A percentile compares a stretch with the other conserved stretches of the same genome.
Conservation (phyloP, 768 basidiomycete genomes). For the Tephrocybe sp. region DNA sequence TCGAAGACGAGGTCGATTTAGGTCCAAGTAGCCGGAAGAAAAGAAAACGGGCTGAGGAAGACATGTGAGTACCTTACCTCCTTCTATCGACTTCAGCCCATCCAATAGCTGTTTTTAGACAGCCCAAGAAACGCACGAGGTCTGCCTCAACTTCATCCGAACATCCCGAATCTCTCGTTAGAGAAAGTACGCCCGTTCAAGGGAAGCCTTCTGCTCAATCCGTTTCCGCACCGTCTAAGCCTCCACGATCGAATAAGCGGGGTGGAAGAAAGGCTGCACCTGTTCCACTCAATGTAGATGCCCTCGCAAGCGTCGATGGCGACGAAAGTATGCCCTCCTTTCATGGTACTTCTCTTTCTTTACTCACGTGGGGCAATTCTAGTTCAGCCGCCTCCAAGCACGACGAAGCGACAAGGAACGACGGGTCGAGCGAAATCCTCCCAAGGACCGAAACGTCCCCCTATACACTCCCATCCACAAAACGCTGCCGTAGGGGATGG, state of each 20-base stretch:
- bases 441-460: conserved; percentile 41
- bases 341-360: neutral
- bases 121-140: conserved; percentile 70
- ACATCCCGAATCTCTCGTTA: conserved; percentile 38
- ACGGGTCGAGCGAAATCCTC: conserved; percentile 40
- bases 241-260: conserved; percentile 40
- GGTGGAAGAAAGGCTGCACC: conserved; percentile 41
- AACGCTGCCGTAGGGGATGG: conserved; percentile 37
- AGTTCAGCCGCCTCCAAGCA: conserved; percentile 10
- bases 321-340: conserved; percentile 57
- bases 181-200: conserved; percentile 42
- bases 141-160: conserved; percentile 76
- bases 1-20: conserved; percentile 50
- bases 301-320: conserved; percentile 41
- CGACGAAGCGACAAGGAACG: conserved; percentile 36
- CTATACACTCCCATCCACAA: conserved; percentile 27
- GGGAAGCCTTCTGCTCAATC: conserved; percentile 28
- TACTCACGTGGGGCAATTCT: conserved; percentile 18
- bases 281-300: conserved; percentile 27
- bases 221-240: conserved; percentile 31
- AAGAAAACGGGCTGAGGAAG: conserved; percentile 76
- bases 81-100: neutral
- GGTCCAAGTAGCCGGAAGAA: conserved; percentile 53
- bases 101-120: conserved; percentile 26
- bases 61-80: conserved; percentile 49